These are phyloP conservation scores for Fragilaria radians DNA, from an alignment of 108 stramenopile species.

Conservation along the genomic window DNA sequence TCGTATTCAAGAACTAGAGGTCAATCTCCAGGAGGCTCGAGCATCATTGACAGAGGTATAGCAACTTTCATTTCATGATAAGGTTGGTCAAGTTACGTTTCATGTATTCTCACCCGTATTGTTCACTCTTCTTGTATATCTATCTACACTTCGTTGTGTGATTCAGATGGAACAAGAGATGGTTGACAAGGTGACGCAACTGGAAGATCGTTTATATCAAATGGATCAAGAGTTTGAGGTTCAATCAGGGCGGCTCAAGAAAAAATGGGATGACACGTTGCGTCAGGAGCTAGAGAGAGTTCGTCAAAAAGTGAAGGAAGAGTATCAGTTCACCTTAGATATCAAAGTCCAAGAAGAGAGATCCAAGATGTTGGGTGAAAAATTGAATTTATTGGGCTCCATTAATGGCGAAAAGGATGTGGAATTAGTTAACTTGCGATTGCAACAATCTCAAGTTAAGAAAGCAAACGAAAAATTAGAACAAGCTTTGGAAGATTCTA, in stretches of 20 bases:
- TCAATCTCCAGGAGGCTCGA: conserved; percentile 8
- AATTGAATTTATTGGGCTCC: conserved; percentile 1
- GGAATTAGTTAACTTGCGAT: conserved; percentile 2
- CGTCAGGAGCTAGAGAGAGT: conserved; percentile 12
- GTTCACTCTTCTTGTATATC: too few relatives aligned
- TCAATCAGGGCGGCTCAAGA: conserved; percentile 16
- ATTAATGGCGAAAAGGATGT: conserved; percentile 1
- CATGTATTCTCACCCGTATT: too few relatives aligned
- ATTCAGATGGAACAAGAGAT: not conserved
- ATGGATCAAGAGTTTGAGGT: conserved; percentile 22
- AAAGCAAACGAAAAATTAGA: not conserved
- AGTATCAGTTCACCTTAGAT: conserved; percentile 16
- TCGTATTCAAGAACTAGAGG: conserved; percentile 16
- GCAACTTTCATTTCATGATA: too few relatives aligned
- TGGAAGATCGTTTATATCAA: conserved; percentile 19
- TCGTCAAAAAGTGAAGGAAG: conserved; percentile 14
- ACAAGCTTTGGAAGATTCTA: not conserved
- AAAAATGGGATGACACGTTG: conserved; percentile 10
- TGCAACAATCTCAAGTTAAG: not conserved
- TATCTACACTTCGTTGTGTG: not conserved
- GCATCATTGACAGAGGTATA: not conserved
- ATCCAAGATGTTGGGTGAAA: conserved; percentile 8
- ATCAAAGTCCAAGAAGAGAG: conserved; percentile 17
- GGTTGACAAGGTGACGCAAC: conserved; percentile 1
- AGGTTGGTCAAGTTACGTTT: too few relatives aligned